Evolutionary conservation across 768 basidiomycete species (phyloP).

Genomic region (Pleurotus djamor): DNA sequence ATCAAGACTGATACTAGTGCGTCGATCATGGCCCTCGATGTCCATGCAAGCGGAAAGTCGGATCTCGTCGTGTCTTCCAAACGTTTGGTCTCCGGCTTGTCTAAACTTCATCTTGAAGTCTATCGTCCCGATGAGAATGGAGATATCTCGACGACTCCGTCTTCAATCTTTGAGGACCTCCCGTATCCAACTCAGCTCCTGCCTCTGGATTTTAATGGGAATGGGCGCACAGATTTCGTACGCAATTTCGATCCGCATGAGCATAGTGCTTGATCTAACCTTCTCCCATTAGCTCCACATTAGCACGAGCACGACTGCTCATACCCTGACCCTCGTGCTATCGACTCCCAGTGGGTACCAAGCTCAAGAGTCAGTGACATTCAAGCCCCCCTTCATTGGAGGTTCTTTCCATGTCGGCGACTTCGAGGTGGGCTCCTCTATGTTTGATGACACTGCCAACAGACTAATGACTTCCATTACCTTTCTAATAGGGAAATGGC

Average conservation of each 20-base stretch:
- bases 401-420: neutral
- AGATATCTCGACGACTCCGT: neutral
- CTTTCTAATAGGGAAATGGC: neutral
- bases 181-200: neutral
- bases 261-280: neutral
- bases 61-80: neutral
- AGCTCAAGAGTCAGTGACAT: neutral
- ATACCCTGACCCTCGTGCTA: conserved; percentile 2
- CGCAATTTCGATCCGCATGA: neutral
- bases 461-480: neutral
- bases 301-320: neutral
- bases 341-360: neutral
- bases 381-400: neutral
- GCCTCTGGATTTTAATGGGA: neutral
- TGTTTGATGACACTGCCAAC: neutral
- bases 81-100: neutral
- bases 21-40: neutral
- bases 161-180: neutral
- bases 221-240: conserved; percentile 1
- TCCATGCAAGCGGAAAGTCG: neutral
- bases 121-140: neutral
- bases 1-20: neutral
- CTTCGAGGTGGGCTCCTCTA: neutral
- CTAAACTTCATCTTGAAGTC: conserved; percentile 1
- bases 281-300: neutral